Evolutionary conservation across 2,329 filamentous ascomycete species (phyloP), one percentile per base, ranked within the genome.

Genomic region (Apiospora koreana): DNA sequence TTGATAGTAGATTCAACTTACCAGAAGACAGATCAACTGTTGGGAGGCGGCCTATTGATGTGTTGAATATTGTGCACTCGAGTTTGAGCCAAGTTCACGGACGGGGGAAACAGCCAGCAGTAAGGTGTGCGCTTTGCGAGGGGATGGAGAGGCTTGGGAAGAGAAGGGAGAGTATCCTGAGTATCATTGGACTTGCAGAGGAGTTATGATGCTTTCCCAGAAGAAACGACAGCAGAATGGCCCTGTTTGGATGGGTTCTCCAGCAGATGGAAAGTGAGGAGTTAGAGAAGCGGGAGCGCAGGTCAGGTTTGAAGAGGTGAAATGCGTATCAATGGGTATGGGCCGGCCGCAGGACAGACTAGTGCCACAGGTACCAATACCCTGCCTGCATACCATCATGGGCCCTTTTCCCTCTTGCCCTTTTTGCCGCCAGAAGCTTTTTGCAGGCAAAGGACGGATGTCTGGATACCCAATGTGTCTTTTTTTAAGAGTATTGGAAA

Each of bases 1-100:
- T 71, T 71, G 65, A 74, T 77, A 73, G 71, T 74, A 74, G 73
- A 70, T 73, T 75, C 72, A 72, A 81, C 83, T 81, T 79, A 84
- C 83, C 74, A 76, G 73, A 76, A 75, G 72, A 74, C 71, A 74
- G 71, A 73, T 74, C 71, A 70, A 78, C 79, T 76, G 79, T 75
- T 75, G 77, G 76, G 78, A 79, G 73, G 73, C 77, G 71, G 77
- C 72, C 73, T 70, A 76, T 74, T 75, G 74, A 77, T 77, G 77
- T 74, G 76, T 74, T 58, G 72, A 77, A 79, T 48, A 38, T 48
- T 54, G 66, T 45, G 42, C 65, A 46, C 75, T 77, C 75, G 75
- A 76, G 71, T 71, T 76, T 72, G 74, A 74, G 75, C 72, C 71
- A 65, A 70, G 48, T 14, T 50, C 68, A 71, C 75, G 77, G 71